Conservation (phyloP, 495 filamentous ascomycete species). For the Haplographium delicatum region DNA sequence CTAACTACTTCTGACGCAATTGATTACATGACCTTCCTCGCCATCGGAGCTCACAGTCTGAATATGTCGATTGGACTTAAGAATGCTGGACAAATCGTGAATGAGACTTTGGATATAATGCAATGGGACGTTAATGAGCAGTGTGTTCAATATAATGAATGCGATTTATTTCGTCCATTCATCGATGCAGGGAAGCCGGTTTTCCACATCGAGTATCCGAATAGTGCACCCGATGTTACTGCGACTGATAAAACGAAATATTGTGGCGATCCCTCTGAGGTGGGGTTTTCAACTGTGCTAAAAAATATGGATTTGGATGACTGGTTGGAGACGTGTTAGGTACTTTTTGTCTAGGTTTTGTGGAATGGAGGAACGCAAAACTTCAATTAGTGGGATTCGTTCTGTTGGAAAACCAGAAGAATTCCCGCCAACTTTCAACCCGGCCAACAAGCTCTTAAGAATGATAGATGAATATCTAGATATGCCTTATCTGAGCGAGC, state of each 20-base stretch:
- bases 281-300: slow-evolving; percentile 57
- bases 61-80: slow-evolving; percentile 57
- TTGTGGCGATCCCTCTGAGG: slow-evolving; percentile 32
- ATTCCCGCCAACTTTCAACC: too few relatives aligned
- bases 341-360: too few relatives aligned
- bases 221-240: slow-evolving; percentile 30
- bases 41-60: slow-evolving; percentile 40
- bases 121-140: slow-evolving; percentile 72
- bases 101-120: slow-evolving; percentile 47
- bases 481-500: too few relatives aligned
- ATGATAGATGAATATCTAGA: too few relatives aligned
- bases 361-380: background rate
- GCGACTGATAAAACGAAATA: slow-evolving; percentile 26
- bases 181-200: slow-evolving; percentile 58
- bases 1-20: slow-evolving; percentile 51
- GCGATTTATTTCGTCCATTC: slow-evolving; percentile 51
- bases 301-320: slow-evolving; percentile 58
- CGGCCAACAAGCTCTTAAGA: too few relatives aligned
- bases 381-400: background rate
- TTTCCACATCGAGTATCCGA: slow-evolving; percentile 69
- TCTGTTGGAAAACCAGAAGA: background rate
- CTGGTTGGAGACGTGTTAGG: slow-evolving; percentile 48
- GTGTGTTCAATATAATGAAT: slow-evolving; percentile 57
- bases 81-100: slow-evolving; percentile 57
- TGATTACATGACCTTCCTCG: slow-evolving; percentile 55